A percentile compares a stretch with the other conserved stretches of the same genome.
These are phyloP conservation scores for Sergeia podlipaevii DNA, from an alignment of 208 protist species.

Conservation along the genomic window DNA sequence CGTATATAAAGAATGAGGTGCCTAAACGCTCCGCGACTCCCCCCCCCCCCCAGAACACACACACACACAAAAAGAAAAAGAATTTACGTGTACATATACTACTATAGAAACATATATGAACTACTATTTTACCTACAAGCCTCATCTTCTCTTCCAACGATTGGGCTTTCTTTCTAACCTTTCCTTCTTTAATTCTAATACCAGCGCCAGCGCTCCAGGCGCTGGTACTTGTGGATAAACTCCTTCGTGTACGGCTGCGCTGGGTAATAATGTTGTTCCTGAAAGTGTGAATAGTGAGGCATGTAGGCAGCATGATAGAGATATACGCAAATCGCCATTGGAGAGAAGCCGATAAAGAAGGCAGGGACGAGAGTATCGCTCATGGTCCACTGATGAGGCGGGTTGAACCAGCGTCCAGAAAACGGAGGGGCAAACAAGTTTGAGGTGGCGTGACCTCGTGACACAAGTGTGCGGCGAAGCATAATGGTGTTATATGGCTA, in stretches of 20 bases:
- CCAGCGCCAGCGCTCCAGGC: slow-evolving; percentile 88
- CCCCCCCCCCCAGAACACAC: too few species aligned
- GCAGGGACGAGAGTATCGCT: slow-evolving; percentile 80
- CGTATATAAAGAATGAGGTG: too few species aligned
- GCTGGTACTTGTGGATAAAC: slow-evolving; percentile 90
- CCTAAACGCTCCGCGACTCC: too few species aligned
- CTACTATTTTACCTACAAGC: not conserved
- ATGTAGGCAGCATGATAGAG: slow-evolving; percentile 88
- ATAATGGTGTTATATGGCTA: slow-evolving; percentile 18
- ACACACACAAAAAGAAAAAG: slow-evolving; percentile 10
- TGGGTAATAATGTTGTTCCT: slow-evolving; percentile 92
- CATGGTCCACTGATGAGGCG: slow-evolving; percentile 91
- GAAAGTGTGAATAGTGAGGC: slow-evolving; percentile 89
- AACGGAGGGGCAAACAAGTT: slow-evolving; percentile 87
- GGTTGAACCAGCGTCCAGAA: slow-evolving; percentile 90
- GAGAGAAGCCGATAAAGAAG: slow-evolving; percentile 81
- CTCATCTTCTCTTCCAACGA: not conserved
- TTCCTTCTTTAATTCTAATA: slow-evolving; percentile 37
- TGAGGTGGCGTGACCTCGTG: slow-evolving; percentile 79
- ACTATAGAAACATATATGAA: too few species aligned
- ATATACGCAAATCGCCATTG: slow-evolving; percentile 75
- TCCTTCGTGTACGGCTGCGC: slow-evolving; percentile 89
- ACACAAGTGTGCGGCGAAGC: slow-evolving; percentile 60
- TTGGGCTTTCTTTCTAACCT: not conserved
- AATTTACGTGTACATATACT: too few species aligned